These are phyloP conservation scores for Sanghuangporus sanghuang DNA, from an alignment of 1,284 basidiomycete genomes.

Conservation along the genomic window DNA sequence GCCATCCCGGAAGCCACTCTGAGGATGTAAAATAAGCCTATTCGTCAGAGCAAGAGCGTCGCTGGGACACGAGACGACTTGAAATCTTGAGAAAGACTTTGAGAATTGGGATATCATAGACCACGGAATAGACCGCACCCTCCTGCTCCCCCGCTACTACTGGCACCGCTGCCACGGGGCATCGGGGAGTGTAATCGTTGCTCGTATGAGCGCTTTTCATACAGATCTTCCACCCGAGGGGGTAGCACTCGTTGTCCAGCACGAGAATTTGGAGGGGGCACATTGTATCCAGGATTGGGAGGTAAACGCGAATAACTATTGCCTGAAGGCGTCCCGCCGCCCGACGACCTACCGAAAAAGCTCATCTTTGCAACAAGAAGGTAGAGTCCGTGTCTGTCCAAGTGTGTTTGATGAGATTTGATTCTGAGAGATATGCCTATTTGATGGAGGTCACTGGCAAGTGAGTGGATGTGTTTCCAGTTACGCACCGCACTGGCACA, in stretches of 20 bases:
- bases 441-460: background rate
- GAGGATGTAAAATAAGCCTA: constrained; percentile 71
- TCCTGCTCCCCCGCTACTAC: constrained; percentile 5
- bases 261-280: constrained; percentile 8
- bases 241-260: constrained; percentile 27
- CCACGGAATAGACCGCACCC: background rate
- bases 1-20: constrained; percentile 62
- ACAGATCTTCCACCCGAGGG: constrained; percentile 49
- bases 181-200: constrained; percentile 34
- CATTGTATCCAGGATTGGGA: constrained; percentile 24
- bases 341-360: constrained; percentile 42
- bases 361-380: constrained; percentile 31
- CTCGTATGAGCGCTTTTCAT: constrained; percentile 48
- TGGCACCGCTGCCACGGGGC: constrained; percentile 30
- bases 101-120: background rate
- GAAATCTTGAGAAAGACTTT: constrained; percentile 37
- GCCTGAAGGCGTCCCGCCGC: constrained; percentile 32
- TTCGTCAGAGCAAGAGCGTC: constrained; percentile 76
- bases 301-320: constrained; percentile 43
- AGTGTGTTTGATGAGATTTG: background rate
- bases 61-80: constrained; percentile 52
- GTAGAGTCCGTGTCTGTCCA: background rate
- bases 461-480: background rate
- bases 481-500: background rate
- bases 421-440: background rate